A percentile compares a stretch with the other conserved stretches of the same genome.
These are phyloP conservation scores for Neltuma alba DNA, from an alignment of 306 rosid genomes.

Conservation along the genomic window DNA sequence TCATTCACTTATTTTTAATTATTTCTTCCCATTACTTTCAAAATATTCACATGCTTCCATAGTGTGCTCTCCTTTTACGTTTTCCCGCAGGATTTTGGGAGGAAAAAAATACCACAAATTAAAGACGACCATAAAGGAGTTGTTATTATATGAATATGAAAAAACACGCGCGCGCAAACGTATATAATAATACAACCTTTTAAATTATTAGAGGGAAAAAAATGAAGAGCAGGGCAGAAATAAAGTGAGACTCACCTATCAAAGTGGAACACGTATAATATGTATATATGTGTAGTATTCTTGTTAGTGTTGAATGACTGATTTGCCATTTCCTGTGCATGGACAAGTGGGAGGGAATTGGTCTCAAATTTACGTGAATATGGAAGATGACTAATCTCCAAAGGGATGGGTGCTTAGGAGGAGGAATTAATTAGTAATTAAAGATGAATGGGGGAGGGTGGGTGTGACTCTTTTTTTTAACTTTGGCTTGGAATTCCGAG, in stretches of 20 bases:
- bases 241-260: not conserved
- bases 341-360: not conserved
- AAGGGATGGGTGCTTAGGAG: not conserved
- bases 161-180: not conserved
- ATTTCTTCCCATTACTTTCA: not conserved
- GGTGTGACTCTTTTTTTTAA: slow-evolving; percentile 40
- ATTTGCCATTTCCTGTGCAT: not conserved
- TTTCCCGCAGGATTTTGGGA: not conserved
- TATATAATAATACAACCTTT: not conserved
- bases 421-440: not conserved
- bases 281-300: no score
- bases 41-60: not conserved
- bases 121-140: not conserved
- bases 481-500: slow-evolving; percentile 50
- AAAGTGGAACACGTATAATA: not conserved
- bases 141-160: not conserved
- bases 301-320: not conserved
- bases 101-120: not conserved
- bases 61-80: not conserved
- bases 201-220: not conserved
- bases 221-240: not conserved
- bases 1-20: not conserved
- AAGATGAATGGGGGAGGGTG: not conserved
- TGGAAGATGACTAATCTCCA: slow-evolving; percentile 25
- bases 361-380: slow-evolving; percentile 13